Conservation (phyloP, 1,139 yeast species). For the Pichia sp. region DNA sequence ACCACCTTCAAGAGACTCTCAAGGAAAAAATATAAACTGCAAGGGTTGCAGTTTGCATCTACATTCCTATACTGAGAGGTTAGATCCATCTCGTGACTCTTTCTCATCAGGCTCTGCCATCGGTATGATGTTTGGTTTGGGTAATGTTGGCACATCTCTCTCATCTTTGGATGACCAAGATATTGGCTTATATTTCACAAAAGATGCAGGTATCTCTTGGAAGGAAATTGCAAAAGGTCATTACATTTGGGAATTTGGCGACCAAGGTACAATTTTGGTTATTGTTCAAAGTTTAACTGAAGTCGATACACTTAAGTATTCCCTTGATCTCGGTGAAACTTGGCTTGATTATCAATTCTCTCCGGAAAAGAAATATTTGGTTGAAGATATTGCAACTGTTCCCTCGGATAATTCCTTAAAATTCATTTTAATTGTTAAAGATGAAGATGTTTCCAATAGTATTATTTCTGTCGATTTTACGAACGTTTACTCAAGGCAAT, state of each 20-base stretch:
- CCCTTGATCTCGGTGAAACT: conserved; percentile 73
- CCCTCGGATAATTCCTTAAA: conserved; percentile 85
- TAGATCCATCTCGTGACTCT: conserved; percentile 71
- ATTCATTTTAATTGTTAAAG: conserved; percentile 51
- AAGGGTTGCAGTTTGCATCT: conserved; percentile 73
- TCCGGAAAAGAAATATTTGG: conserved; percentile 44
- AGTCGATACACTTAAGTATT: conserved; percentile 58
- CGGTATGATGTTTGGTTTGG: conserved; percentile 85
- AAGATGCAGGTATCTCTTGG: conserved; percentile 92
- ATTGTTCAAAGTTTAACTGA: conserved; percentile 55
- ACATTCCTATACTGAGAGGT: conserved; percentile 88
- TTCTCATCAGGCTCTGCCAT: conserved; percentile 85
- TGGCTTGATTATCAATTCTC: conserved; percentile 69
- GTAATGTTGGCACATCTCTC: conserved; percentile 76
- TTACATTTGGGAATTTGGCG: conserved; percentile 94
- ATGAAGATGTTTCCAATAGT: conserved; percentile 35
- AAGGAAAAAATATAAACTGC: conserved; percentile 52
- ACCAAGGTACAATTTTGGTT: conserved; percentile 82
- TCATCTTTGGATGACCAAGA: conserved; percentile 40
- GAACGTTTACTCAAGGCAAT: conserved; percentile 59
- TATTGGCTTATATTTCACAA: conserved; percentile 58
- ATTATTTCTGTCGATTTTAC: conserved; percentile 68
- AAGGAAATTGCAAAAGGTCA: conserved; percentile 67
- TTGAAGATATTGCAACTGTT: conserved; percentile 79
- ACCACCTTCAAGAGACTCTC: conserved; percentile 65